Base-by-base conservation (phyloP, 805 yeast genomes). In the Nakazawaea anatomiae region DNA sequence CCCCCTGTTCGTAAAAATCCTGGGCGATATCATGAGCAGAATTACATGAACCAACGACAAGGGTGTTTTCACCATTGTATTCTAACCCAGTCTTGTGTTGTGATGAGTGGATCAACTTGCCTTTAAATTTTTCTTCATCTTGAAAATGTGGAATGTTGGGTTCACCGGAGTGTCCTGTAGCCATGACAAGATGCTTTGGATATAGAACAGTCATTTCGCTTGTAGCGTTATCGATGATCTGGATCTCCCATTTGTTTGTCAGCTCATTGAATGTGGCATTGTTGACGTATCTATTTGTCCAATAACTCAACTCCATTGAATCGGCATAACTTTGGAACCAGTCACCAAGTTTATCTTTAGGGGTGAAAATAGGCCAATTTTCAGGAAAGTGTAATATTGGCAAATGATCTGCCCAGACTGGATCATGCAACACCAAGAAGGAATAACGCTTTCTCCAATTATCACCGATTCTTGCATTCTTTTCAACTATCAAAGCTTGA, bases 101-200 rank as follows among this genome's bases (percentile, higher is more conserved):
- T 1, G 77, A 68, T 10, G 77, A 72, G 59, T 74, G 78, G 28
- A 70, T 68, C 45, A 73, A 58, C 38, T 58, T 64, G 14, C 74
- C 73, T 54, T 67, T 62, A 59, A 71, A 74, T 11, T 54, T 49
- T 6, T 69, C 68, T 52, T 70, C 70, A 39, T 68, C 69, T 30
- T 59, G 59, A 63, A 73, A 72, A 18, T 57, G 58, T 18, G 79
- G 78, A 54, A 72, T 59, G 57, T 70, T 71, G 42, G 77, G 73
- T 48, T 70, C 71, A 46, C 77, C 77, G 9, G 76, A 72, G 44
- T 71, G 73, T 25, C 79, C 79, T 9, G 77, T 73, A 18, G 76
- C 70, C 62, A 73, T 60, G 18, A 74, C 69, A 3, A 74, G 39
- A 54, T 74, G 76, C 29, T 64, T 60, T 49, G 75, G 75, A 12